A percentile compares a stretch with the other conserved stretches of the same genome.
Evolutionary conservation across 1,139 yeast species (phyloP).

Genomic region (Dujonia santamariae): DNA sequence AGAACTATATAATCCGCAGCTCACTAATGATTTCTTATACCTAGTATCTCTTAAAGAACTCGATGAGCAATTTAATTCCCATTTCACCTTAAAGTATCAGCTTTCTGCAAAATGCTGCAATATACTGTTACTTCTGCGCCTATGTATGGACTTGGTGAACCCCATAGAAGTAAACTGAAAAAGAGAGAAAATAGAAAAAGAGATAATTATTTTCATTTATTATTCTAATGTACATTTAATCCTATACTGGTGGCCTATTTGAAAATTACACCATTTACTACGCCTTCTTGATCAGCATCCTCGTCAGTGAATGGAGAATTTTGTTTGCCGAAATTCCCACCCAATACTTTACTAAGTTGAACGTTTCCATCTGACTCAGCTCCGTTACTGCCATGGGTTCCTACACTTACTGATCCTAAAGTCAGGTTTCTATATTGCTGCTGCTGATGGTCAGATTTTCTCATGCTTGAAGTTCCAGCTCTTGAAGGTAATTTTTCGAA

Average conservation of each 20-base stretch:
- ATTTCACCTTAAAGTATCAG: too few relatives aligned
- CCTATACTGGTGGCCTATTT: too few relatives aligned
- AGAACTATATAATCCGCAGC: too few relatives aligned
- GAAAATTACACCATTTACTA: conserved; percentile 4
- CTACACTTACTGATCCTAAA: conserved; percentile 1
- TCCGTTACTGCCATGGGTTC: conserved; percentile 1
- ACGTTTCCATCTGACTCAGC: background rate
- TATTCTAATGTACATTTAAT: conserved; percentile 1
- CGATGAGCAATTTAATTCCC: too few relatives aligned
- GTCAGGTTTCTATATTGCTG: conserved; percentile 4
- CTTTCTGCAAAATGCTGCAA: too few relatives aligned
- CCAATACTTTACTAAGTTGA: conserved; percentile 5
- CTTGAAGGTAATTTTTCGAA: conserved; percentile 41
- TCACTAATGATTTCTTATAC: too few relatives aligned
- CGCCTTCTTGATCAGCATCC: background rate
- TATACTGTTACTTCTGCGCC: too few relatives aligned
- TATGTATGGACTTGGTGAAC: too few relatives aligned
- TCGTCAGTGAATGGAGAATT: conserved; percentile 4
- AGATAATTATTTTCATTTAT: too few relatives aligned
- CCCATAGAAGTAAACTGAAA: too few relatives aligned
- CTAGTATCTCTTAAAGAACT: too few relatives aligned
- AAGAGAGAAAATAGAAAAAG: too few relatives aligned
- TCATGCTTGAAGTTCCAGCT: conserved; percentile 17
- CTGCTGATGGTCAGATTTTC: background rate
- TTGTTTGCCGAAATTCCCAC: conserved; percentile 5